These are phyloP conservation scores for Ophiognomonia clavigignenti-juglandacearum DNA, from an alignment of 2,329 filamentous ascomycete genomes.

Conservation along the genomic window DNA sequence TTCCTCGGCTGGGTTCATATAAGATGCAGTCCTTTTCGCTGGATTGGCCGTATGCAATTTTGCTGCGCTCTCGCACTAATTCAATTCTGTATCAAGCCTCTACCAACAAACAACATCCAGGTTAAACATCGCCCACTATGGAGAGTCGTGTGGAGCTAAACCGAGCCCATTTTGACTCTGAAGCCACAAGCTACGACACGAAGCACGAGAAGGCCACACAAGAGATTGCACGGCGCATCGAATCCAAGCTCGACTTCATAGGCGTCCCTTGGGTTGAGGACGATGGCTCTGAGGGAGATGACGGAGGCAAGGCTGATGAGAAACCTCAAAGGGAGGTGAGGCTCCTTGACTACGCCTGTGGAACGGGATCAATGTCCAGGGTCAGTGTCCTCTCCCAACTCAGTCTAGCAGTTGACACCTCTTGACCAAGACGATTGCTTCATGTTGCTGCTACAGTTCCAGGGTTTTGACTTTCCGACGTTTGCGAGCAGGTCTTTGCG, in stretches of 20 bases:
- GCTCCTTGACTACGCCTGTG: constrained; percentile 73
- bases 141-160: constrained; percentile 12
- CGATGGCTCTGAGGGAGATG: constrained; percentile 27
- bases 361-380: constrained; percentile 61
- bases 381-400: constrained; percentile 34
- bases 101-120: neutral
- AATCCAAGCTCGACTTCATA: constrained; percentile 53
- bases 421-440: too few species aligned
- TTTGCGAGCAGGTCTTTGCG: constrained; percentile 44
- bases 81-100: neutral
- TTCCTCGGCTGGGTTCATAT: too few species aligned
- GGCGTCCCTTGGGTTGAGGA: constrained; percentile 50
- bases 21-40: too few species aligned
- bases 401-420: neutral
- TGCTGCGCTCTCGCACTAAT: too few species aligned
- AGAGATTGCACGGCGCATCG: constrained; percentile 50
- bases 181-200: constrained; percentile 51
- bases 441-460: neutral
- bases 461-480: neutral
- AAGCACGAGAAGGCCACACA: constrained; percentile 49
- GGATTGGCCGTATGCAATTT: too few species aligned
- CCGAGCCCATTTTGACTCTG: constrained; percentile 11
- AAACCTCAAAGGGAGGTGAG: constrained; percentile 34
- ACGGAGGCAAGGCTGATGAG: constrained; percentile 20
- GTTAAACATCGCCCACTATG: constrained; percentile 3